These are phyloP conservation scores for Pseudonitzschia multiseries DNA, from an alignment of 108 stramenopile species.

Conservation along the genomic window DNA sequence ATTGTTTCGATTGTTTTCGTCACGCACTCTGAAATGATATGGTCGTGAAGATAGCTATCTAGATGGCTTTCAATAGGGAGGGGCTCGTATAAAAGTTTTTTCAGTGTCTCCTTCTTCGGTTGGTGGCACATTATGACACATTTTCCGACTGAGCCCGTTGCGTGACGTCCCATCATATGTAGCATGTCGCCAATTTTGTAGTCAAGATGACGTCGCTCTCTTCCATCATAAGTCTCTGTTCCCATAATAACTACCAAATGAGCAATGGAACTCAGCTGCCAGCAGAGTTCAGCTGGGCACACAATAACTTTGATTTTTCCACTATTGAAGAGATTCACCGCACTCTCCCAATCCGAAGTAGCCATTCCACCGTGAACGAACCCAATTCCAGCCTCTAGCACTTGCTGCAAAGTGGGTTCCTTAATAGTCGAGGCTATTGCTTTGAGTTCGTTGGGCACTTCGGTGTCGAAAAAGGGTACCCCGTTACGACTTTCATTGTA, in stretches of 20 bases:
- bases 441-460: slow-evolving; percentile 25
- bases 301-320: slow-evolving; percentile 83
- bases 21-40: slow-evolving; percentile 96
- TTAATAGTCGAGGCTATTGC: slow-evolving; percentile 33
- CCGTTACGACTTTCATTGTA: slow-evolving; percentile 76
- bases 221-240: slow-evolving; percentile 94
- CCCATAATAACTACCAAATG: slow-evolving; percentile 95
- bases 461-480: slow-evolving; percentile 42
- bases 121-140: slow-evolving; percentile 92
- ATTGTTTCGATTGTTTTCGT: slow-evolving; percentile 92
- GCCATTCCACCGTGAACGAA: slow-evolving; percentile 92
- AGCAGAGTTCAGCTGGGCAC: slow-evolving; percentile 84
- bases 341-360: slow-evolving; percentile 72
- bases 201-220: slow-evolving; percentile 91
- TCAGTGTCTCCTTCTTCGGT: slow-evolving; percentile 92
- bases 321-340: slow-evolving; percentile 66
- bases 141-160: slow-evolving; percentile 68
- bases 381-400: slow-evolving; percentile 83
- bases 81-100: slow-evolving; percentile 94
- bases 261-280: slow-evolving; percentile 72
- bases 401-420: slow-evolving; percentile 88
- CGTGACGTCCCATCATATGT: slow-evolving; percentile 94
- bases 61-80: slow-evolving; percentile 97
- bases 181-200: slow-evolving; percentile 91
- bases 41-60: slow-evolving; percentile 95